Conservation (phyloP, 2,329 filamentous ascomycete genomes). For the Xylaria sp. region DNA sequence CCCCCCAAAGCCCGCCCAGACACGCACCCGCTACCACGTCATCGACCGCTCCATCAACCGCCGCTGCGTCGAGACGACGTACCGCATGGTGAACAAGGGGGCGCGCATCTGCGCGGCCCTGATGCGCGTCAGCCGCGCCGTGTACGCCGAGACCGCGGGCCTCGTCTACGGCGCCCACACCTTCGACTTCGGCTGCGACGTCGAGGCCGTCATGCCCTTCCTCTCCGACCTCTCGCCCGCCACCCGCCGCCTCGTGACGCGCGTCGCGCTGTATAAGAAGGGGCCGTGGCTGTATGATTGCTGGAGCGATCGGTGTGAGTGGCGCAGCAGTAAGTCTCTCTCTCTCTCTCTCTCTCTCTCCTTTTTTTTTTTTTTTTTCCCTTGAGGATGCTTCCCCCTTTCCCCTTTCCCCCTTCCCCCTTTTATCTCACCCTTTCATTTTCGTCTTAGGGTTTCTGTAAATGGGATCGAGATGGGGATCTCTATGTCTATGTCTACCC, state of each 20-base stretch:
- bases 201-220: constrained; percentile 70
- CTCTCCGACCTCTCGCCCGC: constrained; percentile 64
- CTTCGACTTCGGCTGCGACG: constrained; percentile 68
- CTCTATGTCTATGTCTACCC: too few species aligned
- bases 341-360: not conserved
- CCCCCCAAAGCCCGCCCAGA: not conserved
- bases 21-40: constrained; percentile 55
- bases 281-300: constrained; percentile 58
- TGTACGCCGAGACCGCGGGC: constrained; percentile 66
- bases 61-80: constrained; percentile 63
- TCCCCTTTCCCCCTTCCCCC: not conserved
- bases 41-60: constrained; percentile 54
- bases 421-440: not conserved
- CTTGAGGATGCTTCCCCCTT: not conserved
- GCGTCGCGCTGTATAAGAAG: constrained; percentile 65
- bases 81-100: constrained; percentile 54
- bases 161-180: constrained; percentile 65
- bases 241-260: constrained; percentile 59
- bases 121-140: constrained; percentile 57
- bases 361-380: not conserved
- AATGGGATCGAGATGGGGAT: too few species aligned
- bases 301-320: constrained; percentile 66
- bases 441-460: not conserved
- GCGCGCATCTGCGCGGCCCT: constrained; percentile 56
- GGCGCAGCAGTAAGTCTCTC: constrained; percentile 51